Evolutionary conservation across 169 alveolate genomes (phyloP).

Genomic region (Cyclospora cayetanensis): DNA sequence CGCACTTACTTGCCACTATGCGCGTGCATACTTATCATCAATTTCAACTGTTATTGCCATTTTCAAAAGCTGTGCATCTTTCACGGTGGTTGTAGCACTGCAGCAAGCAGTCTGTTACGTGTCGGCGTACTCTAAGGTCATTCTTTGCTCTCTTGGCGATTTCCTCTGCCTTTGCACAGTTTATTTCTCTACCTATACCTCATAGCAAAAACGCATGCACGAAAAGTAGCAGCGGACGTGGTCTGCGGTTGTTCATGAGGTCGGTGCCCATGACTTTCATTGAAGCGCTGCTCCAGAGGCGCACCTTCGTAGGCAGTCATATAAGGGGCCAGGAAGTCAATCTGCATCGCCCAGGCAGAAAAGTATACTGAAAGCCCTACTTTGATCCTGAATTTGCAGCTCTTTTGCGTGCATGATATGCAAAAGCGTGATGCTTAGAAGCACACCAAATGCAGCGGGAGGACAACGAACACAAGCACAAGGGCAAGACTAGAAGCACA

Average conservation of each 20-base stretch:
- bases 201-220: too few relatives aligned
- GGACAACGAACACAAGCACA: too few relatives aligned
- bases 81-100: too few relatives aligned
- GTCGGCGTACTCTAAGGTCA: conserved; percentile 16
- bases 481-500: too few relatives aligned
- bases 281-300: neutral
- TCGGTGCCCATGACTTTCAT: neutral
- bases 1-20: too few relatives aligned
- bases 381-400: neutral
- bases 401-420: too few relatives aligned
- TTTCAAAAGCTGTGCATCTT: neutral
- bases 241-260: neutral
- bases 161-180: conserved; percentile 80
- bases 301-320: conserved; percentile 18
- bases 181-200: conserved; percentile 78
- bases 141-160: conserved; percentile 74
- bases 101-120: neutral
- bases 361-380: neutral
- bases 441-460: too few relatives aligned
- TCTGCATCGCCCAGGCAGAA: neutral
- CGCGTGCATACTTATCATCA: too few relatives aligned
- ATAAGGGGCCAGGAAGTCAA: conserved; percentile 54
- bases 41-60: neutral
- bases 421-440: too few relatives aligned
- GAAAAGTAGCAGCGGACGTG: neutral